Conservation (phyloP, 2,329 filamentous ascomycete species). For the Ceratocystis smalleyi region DNA sequence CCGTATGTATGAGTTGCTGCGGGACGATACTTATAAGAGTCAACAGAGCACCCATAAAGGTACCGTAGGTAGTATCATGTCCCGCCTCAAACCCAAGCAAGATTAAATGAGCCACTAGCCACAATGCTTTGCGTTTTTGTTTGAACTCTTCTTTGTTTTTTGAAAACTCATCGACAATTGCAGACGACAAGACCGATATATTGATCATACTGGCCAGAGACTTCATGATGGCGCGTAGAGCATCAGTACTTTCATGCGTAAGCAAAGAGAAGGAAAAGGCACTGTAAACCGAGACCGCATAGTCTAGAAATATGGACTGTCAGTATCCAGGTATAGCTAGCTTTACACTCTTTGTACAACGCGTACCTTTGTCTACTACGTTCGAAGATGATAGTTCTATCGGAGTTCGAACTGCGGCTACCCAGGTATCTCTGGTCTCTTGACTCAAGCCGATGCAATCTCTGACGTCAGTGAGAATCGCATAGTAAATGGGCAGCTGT, state of each 20-base stretch:
- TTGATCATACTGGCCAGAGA: slow-evolving; percentile 1
- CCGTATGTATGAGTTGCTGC: neutral
- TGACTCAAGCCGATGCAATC: neutral
- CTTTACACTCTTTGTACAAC: neutral
- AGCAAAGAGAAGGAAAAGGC: slow-evolving; percentile 29
- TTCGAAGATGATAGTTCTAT: neutral
- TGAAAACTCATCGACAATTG: slow-evolving; percentile 27
- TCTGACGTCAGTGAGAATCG: neutral
- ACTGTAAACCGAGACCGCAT: slow-evolving; percentile 20
- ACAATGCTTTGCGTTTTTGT: slow-evolving; percentile 35
- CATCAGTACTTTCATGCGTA: slow-evolving; percentile 17
- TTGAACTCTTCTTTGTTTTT: slow-evolving; percentile 19
- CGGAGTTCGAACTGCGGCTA: neutral
- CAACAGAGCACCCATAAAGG: slow-evolving; percentile 1
- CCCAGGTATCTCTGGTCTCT: neutral
- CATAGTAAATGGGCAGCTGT: neutral
- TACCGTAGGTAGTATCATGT: neutral
- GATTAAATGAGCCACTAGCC: slow-evolving; percentile 53
- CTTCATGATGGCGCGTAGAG: neutral
- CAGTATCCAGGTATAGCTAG: neutral
- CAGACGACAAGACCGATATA: slow-evolving; percentile 25
- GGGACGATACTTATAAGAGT: neutral
- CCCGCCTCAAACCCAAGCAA: slow-evolving; percentile 32
- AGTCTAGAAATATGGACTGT: neutral
- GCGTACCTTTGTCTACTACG: neutral